phyloP scores from a whole-genome alignment of 2,329 filamentous ascomycete species.

The Monilinia polystroma region DNA sequence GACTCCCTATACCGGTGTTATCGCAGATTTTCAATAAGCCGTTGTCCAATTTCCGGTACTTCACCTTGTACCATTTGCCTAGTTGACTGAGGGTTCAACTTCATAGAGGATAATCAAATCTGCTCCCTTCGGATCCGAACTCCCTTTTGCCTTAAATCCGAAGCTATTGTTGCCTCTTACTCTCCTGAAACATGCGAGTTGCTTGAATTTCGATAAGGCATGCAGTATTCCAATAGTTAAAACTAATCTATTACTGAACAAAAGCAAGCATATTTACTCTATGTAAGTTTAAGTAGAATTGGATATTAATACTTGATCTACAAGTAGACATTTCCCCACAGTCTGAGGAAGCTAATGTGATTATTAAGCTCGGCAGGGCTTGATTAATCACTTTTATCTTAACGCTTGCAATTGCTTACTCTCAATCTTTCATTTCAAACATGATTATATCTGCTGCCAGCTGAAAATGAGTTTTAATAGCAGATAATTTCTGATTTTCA shows the following conservation, averaged over 20 bases:
- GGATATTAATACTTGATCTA: too few species aligned
- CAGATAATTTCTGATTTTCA: background rate
- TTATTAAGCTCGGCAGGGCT: conserved; percentile 1
- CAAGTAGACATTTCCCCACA: too few species aligned
- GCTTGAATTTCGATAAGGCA: background rate
- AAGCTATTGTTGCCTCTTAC: background rate
- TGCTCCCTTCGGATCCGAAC: background rate
- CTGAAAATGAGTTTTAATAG: background rate
- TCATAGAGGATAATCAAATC: background rate
- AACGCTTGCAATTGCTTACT: background rate
- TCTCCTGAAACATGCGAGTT: background rate
- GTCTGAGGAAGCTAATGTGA: background rate
- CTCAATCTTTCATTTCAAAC: background rate
- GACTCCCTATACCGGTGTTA: background rate
- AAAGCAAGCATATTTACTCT: too few species aligned
- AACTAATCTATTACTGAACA: too few species aligned
- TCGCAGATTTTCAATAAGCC: background rate
- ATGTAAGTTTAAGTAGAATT: too few species aligned
- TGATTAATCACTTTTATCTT: background rate
- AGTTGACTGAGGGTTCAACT: background rate
- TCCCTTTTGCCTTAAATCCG: background rate
- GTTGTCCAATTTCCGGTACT: background rate
- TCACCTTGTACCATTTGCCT: background rate
- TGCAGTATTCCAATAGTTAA: too few species aligned
- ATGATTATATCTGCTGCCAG: background rate